Evolutionary conservation across 2,329 filamentous ascomycete species (phyloP).

Genomic region (Xylariaceae sp.): DNA sequence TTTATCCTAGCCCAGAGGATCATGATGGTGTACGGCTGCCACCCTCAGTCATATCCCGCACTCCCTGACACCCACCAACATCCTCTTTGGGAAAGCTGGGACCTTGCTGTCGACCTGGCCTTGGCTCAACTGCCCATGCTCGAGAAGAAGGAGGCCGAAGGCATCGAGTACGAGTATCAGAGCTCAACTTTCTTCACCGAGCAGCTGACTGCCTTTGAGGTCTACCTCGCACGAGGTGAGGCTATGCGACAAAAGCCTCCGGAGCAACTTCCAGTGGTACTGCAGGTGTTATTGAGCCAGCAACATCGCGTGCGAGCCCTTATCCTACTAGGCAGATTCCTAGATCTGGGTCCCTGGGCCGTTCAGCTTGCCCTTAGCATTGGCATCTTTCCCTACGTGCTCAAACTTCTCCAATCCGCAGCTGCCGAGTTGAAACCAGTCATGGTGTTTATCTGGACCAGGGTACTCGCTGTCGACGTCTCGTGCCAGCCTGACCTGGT

Average conservation of each 20-base stretch:
- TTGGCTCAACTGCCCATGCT: constrained; percentile 81
- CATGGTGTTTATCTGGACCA: constrained; percentile 99
- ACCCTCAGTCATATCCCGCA: constrained; percentile 83
- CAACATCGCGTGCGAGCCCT: constrained; percentile 86
- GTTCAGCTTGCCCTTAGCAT: constrained; percentile 97
- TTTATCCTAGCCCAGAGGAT: constrained; percentile 91
- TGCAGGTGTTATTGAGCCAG: constrained; percentile 92
- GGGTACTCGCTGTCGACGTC: constrained; percentile 89
- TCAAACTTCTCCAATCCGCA: constrained; percentile 92
- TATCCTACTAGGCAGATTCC: constrained; percentile 84
- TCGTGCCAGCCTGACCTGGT: constrained; percentile 89
- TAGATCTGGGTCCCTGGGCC: constrained; percentile 95
- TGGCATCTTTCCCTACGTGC: constrained; percentile 97
- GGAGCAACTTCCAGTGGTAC: constrained; percentile 89
- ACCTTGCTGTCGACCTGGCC: constrained; percentile 92
- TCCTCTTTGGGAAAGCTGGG: constrained; percentile 95
- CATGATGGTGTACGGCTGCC: constrained; percentile 94
- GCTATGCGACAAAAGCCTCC: constrained; percentile 80
- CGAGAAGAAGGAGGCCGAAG: constrained; percentile 68
- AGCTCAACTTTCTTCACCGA: constrained; percentile 96
- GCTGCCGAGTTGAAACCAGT: constrained; percentile 92
- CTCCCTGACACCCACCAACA: constrained; percentile 95
- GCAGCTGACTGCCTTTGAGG: constrained; percentile 93
- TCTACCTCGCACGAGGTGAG: constrained; percentile 76
- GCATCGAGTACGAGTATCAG: constrained; percentile 78